Evolutionary conservation across 305 asterid genomes (phyloP), one percentile per base, ranked within the genome.

Genomic region (Andrographis paniculata): DNA sequence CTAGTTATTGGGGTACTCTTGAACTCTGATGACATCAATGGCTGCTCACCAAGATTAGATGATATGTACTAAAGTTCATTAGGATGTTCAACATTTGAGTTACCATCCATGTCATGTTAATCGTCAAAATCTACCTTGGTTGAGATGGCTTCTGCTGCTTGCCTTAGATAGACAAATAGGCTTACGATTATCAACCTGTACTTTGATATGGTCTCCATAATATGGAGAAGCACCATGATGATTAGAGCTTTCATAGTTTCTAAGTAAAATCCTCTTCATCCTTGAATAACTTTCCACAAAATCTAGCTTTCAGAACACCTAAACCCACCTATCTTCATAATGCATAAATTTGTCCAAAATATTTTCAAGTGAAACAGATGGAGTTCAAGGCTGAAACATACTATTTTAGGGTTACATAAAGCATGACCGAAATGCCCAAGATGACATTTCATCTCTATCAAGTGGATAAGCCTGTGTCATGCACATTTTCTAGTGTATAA

Each of bases 271-370:
- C 72, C 89, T 76, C 67, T 96, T 78, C 95, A 81, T 92, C 67
- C 99, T 84, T 21, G 94, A 75, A 64, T 95, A 84, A 63, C 88
- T 84, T 78, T 92, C 99, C 85, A 66, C 74, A 61, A 72, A 61
- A 69, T 87, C 97, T 45, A 87, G 83, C 84, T 87, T 92, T 95
- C 97, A 87, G 79, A 75, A 81, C 55, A 87, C 77, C 99, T 92
- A 63, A 55, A 14, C 54, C 53, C 53, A 66, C 51, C 56, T 61
- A 59, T 16, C 45, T 35, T 60, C 50, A 63, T 38, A 51, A 22
- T 57, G 35, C 45, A 51, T 20, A 60, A 3, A 42, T 44, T 45
- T 54, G 53, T 59, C 27, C 42, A 24, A 31, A 38, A 56, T 56
- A 55, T 27, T 40, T 54, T 58, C 48, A 53, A 45, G 53, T 37